These are phyloP conservation scores for Colletotrichum gigasporum DNA, from an alignment of 2,329 filamentous ascomycete species.

Conservation along the genomic window DNA sequence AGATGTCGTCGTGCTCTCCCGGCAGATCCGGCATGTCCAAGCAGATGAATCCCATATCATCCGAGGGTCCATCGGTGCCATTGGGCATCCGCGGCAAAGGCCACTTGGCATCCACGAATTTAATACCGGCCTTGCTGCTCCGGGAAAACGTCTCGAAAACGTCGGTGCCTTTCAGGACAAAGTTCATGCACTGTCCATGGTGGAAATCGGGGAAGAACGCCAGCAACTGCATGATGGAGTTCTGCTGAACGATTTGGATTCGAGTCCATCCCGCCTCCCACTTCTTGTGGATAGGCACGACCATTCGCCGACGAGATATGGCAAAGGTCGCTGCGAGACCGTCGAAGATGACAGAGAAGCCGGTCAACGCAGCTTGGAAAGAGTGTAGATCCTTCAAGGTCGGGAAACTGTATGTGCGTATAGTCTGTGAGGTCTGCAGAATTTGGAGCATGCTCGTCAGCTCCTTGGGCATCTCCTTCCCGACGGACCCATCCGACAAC, in stretches of 20 bases:
- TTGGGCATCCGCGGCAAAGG: slow-evolving; percentile 74
- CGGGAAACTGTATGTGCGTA: slow-evolving; percentile 78
- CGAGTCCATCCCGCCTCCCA: slow-evolving; percentile 87
- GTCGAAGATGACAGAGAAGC: slow-evolving; percentile 80
- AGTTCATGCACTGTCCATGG: slow-evolving; percentile 89
- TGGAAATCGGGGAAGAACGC: slow-evolving; percentile 91
- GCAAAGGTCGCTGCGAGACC: slow-evolving; percentile 78
- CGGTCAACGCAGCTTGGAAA: slow-evolving; percentile 83
- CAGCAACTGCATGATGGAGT: slow-evolving; percentile 79
- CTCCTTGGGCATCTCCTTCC: slow-evolving; percentile 69
- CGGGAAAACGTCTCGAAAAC: slow-evolving; percentile 76
- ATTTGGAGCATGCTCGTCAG: slow-evolving; percentile 72
- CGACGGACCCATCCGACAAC: slow-evolving; percentile 73
- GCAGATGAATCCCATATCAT: slow-evolving; percentile 80
- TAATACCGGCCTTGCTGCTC: slow-evolving; percentile 75
- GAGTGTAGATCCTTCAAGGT: slow-evolving; percentile 75
- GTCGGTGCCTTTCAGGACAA: slow-evolving; percentile 85
- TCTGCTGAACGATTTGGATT: slow-evolving; percentile 81
- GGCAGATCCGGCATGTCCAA: slow-evolving; percentile 89
- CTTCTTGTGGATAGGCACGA: slow-evolving; percentile 93
- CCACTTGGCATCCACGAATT: slow-evolving; percentile 91
- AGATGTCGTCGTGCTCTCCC: slow-evolving; percentile 92
- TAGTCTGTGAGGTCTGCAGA: slow-evolving; percentile 66
- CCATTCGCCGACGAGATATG: slow-evolving; percentile 86
- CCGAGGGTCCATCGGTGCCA: slow-evolving; percentile 59